These are phyloP conservation scores for Lanmaoa pseudosensibilis DNA, from an alignment of 768 basidiomycete genomes.

Conservation along the genomic window DNA sequence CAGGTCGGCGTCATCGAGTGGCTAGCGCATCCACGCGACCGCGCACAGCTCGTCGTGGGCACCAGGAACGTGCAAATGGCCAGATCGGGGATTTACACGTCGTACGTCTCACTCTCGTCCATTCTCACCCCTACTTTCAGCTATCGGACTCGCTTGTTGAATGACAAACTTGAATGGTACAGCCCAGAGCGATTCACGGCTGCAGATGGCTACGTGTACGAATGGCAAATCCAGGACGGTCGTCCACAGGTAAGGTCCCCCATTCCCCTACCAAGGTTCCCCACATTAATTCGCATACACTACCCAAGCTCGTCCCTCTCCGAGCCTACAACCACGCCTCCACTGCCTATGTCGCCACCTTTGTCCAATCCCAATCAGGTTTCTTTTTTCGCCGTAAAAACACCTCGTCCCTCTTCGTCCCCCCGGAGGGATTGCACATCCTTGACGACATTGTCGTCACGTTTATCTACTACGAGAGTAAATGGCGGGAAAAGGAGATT, in stretches of 20 bases:
- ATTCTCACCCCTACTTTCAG: background rate
- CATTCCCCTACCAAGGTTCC: too few relatives aligned
- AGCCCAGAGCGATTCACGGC: conserved; percentile 31
- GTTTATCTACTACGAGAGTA: conserved; percentile 36
- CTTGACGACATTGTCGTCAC: conserved; percentile 39
- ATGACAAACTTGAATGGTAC: background rate
- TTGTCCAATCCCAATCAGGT: conserved; percentile 19
- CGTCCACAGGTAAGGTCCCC: conserved; percentile 23
- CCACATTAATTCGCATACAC: background rate
- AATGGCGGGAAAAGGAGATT: conserved; percentile 29
- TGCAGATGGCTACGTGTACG: conserved; percentile 21
- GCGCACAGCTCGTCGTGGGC: conserved; percentile 22
- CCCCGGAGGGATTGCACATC: conserved; percentile 31
- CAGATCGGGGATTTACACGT: conserved; percentile 23
- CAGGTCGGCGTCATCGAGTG: conserved; percentile 35
- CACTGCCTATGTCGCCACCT: conserved; percentile 30
- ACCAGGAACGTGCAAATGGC: conserved; percentile 27
- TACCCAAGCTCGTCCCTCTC: conserved; percentile 28
- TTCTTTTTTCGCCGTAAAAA: conserved; percentile 14
- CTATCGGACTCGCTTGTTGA: background rate
- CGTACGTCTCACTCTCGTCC: conserved; percentile 11
- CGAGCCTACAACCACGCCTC: background rate
- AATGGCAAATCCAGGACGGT: conserved; percentile 29
- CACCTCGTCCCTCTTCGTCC: conserved; percentile 26
- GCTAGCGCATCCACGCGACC: conserved; percentile 12